Conservation (phyloP, 257 asterid species). For the Avicennia marina region DNA sequence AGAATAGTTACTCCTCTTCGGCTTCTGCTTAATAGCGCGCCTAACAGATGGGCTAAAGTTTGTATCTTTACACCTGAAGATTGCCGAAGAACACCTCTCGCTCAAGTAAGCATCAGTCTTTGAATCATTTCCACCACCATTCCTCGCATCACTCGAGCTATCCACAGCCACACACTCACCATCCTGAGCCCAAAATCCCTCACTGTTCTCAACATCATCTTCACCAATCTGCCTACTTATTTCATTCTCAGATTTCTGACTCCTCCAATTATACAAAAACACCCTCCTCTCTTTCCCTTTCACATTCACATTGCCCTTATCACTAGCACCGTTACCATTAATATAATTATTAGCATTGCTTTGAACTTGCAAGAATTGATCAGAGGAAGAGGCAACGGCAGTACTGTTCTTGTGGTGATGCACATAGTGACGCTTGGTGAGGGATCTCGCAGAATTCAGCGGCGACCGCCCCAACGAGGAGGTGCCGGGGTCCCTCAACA, state of each 20-base stretch:
- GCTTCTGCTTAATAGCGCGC: conserved; percentile 50
- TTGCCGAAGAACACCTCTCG: conserved; percentile 50
- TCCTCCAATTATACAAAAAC: conserved; percentile 82
- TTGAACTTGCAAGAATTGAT: not conserved
- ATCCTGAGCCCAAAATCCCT: conserved; percentile 36
- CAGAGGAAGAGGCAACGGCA: conserved; percentile 9
- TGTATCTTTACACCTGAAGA: conserved; percentile 54
- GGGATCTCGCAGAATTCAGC: conserved; percentile 65
- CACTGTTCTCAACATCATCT: conserved; percentile 37
- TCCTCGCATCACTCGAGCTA: conserved; percentile 54
- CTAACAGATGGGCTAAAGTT: conserved; percentile 56
- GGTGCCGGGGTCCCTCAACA: conserved; percentile 87
- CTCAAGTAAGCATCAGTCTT: conserved; percentile 67
- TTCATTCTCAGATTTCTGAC: conserved; percentile 70
- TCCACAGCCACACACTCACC: conserved; percentile 49
- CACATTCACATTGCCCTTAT: conserved; percentile 10
- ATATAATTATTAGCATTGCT: too few relatives aligned
- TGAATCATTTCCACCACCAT: conserved; percentile 69
- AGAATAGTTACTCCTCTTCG: conserved; percentile 41
- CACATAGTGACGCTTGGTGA: conserved; percentile 56
- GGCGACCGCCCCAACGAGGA: conserved; percentile 87
- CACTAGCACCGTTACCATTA: conserved; percentile 10
- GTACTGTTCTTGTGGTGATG: conserved; percentile 43
- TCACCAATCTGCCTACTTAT: conserved; percentile 48
- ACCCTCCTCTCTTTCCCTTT: conserved; percentile 55